Evolutionary conservation across 305 asterid species (phyloP).

Genomic region (Solanum hybrid): DNA sequence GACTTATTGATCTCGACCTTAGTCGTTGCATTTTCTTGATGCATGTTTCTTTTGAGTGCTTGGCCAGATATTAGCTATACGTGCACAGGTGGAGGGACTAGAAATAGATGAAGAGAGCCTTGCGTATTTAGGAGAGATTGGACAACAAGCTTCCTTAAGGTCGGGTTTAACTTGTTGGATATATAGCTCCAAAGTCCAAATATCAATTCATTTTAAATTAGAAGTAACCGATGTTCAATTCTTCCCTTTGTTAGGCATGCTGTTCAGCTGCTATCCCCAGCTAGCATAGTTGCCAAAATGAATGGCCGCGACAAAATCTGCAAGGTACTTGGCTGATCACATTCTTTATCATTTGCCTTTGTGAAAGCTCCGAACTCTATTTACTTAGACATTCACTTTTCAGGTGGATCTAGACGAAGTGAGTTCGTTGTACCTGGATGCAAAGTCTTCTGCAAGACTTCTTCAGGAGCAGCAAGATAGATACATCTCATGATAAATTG

Average conservation of each 20-base stretch:
- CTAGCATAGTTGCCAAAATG: conserved; percentile 75
- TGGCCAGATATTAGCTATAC: conserved; percentile 74
- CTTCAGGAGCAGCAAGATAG: conserved; percentile 93
- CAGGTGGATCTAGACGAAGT: conserved; percentile 96
- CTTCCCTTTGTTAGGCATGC: conserved; percentile 54
- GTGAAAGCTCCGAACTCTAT: background rate
- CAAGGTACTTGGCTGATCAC: conserved; percentile 43
- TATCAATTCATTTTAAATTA: background rate
- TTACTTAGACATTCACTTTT: background rate
- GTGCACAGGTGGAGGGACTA: conserved; percentile 92
- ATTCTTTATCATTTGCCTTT: background rate
- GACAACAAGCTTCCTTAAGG: conserved; percentile 83
- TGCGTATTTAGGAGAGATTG: conserved; percentile 83
- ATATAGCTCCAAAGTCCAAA: background rate
- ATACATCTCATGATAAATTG: conserved; percentile 48
- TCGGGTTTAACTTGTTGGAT: conserved; percentile 2
- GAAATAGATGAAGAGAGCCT: conserved; percentile 83
- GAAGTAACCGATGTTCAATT: background rate
- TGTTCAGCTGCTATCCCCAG: conserved; percentile 75
- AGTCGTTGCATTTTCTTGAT: background rate
- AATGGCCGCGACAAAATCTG: conserved; percentile 80
- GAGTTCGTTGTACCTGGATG: conserved; percentile 63
- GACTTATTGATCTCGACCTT: background rate
- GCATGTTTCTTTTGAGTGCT: background rate
- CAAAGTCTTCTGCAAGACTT: conserved; percentile 87